Base-by-base conservation (phyloP, 345 rosid species). In the Iberis pinnata region DNA sequence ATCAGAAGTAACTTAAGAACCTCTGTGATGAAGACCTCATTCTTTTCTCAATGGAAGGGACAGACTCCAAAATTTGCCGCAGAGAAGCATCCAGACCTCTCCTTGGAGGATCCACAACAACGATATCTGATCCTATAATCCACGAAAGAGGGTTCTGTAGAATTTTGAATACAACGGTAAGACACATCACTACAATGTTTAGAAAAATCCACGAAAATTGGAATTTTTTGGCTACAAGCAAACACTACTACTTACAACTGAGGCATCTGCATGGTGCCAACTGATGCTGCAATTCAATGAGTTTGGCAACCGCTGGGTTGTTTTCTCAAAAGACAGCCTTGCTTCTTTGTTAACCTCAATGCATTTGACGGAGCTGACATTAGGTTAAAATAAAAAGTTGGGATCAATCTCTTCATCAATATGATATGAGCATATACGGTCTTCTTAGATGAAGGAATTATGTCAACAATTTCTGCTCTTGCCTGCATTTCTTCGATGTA, bases 31-130 rank as follows among this genome's bases (percentile, higher is more conserved):
- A 73, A 20, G 76, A 69, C 53, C 64, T 77, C 32, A 70, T 54
- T 62, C 77, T 80, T 43, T 54, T 70, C 58, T 81, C 76, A 45
- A 66, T 53, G 35, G 78, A 62, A 16, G 84, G 61, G 43, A 79
- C 68, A 35, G 70, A 70, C 63, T 57, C 73, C 52, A 90, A 75
- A 40, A 83, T 86, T 69, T 73, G 78, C 48, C 89, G 58, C 56
- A 87, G 73, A 65, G 95, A 81, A 42, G 82, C 53, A 36, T 87
- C 96, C 26, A 90, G 68, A 44, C 98, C 98, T 56, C 87, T 90
- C 73, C 96, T 80, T 35, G 98, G 98, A 69, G 98, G 98, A 76
- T 90, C 96, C 43, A 87, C 88, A 4, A 90, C 72, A 15, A 82
- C 73, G 38, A 87, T 88, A 56, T 90, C 96, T 56, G 98, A 78